Evolutionary conservation across 2,329 filamentous ascomycete species (phyloP).

Genomic region (Aquanectria penicillioides): DNA sequence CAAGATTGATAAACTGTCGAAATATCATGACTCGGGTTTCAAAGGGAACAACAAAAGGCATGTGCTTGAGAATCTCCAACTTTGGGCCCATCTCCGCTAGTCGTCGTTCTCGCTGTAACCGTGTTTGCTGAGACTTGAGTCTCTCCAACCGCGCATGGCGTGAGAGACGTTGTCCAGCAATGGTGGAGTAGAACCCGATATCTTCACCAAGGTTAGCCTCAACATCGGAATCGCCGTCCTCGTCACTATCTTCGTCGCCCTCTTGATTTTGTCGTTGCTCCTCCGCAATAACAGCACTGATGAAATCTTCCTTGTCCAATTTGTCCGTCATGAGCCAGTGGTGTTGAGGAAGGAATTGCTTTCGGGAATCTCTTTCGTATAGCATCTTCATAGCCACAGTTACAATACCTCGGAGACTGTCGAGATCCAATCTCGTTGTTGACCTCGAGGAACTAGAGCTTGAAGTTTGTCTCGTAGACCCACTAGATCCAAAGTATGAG

Average conservation of each 20-base stretch:
- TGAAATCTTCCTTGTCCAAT: slow-evolving; percentile 90
- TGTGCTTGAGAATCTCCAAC: slow-evolving; percentile 90
- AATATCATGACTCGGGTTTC: slow-evolving; percentile 92
- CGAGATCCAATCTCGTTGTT: slow-evolving; percentile 66
- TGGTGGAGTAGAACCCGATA: slow-evolving; percentile 43
- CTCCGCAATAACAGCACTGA: slow-evolving; percentile 85
- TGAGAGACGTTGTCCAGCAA: slow-evolving; percentile 67
- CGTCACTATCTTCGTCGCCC: slow-evolving; percentile 49
- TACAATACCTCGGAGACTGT: slow-evolving; percentile 81
- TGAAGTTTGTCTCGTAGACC: slow-evolving; percentile 1
- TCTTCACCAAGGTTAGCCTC: slow-evolving; percentile 45
- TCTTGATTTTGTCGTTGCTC: slow-evolving; percentile 79
- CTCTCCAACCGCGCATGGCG: slow-evolving; percentile 72
- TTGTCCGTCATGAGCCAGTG: slow-evolving; percentile 94
- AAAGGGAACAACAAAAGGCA: slow-evolving; percentile 97
- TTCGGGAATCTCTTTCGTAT: slow-evolving; percentile 91
- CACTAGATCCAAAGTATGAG: slow-evolving; percentile 40
- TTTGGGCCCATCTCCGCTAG: slow-evolving; percentile 85
- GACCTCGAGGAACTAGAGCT: not conserved
- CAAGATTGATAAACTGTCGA: slow-evolving; percentile 86
- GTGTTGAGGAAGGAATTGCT: slow-evolving; percentile 81
- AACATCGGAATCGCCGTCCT: slow-evolving; percentile 42
- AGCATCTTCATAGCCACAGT: slow-evolving; percentile 86
- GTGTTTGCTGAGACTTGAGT: slow-evolving; percentile 71
- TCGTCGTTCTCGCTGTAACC: slow-evolving; percentile 74